These are phyloP conservation scores for Candida odintsovae DNA, from an alignment of 805 yeast species.

Conservation along the genomic window DNA sequence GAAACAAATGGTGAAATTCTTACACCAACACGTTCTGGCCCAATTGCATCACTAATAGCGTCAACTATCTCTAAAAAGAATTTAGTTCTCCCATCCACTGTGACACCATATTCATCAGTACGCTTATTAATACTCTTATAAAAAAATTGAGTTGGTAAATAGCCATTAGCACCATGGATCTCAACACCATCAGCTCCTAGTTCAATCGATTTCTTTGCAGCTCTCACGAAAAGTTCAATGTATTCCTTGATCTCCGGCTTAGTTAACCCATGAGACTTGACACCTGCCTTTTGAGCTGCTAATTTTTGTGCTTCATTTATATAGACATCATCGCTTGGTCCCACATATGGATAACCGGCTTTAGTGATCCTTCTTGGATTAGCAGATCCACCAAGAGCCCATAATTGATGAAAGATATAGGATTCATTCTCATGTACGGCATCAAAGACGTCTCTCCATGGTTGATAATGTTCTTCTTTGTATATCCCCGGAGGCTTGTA, in stretches of 20 bases:
- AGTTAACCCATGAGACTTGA: conserved; percentile 27
- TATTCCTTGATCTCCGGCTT: conserved; percentile 26
- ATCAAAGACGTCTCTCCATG: conserved; percentile 43
- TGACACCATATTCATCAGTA: conserved; percentile 38
- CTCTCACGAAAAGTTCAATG: conserved; percentile 22
- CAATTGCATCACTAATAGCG: conserved; percentile 18
- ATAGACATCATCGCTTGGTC: conserved; percentile 34
- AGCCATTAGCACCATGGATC: conserved; percentile 36
- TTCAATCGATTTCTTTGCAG: conserved; percentile 28
- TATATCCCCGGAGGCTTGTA: conserved; percentile 43
- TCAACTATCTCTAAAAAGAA: conserved; percentile 42
- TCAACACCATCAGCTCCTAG: conserved; percentile 37
- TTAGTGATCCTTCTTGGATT: conserved; percentile 30
- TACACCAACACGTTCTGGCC: neutral
- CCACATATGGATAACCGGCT: conserved; percentile 31
- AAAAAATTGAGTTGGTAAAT: conserved; percentile 33
- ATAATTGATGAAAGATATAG: conserved; percentile 40
- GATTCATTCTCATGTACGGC: conserved; percentile 45
- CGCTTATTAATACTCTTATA: conserved; percentile 27
- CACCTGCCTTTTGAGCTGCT: conserved; percentile 27
- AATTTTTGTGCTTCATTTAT: conserved; percentile 28
- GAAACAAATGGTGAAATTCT: conserved; percentile 38
- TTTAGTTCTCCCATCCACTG: conserved; percentile 36
- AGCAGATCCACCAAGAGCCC: conserved; percentile 39
- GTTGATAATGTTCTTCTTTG: conserved; percentile 37